A percentile compares a stretch with the other conserved stretches of the same genome.
Evolutionary conservation across 306 rosid species (phyloP).

Genomic region (Dryas alaskensis): DNA sequence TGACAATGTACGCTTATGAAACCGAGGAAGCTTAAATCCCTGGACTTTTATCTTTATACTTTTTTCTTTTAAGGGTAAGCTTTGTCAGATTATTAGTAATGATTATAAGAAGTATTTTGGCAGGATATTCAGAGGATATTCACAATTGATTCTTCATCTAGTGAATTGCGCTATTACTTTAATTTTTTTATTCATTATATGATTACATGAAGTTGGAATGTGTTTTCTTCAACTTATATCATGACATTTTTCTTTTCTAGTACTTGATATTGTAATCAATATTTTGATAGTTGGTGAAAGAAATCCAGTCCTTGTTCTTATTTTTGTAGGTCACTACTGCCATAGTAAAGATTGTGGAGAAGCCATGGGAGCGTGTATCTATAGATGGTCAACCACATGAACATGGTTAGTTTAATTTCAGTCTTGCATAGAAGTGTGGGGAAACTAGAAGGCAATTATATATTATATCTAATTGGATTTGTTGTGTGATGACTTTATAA

Average conservation of each 20-base stretch:
- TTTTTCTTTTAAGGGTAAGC: no score
- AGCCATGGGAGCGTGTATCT: constrained; percentile 86
- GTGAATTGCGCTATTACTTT: neutral
- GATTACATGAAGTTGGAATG: neutral
- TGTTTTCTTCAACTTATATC: constrained; percentile 13
- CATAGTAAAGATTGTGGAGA: constrained; percentile 74
- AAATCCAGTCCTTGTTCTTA: constrained; percentile 7
- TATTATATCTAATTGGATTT: neutral
- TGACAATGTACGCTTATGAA: no score
- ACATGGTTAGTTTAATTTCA: constrained; percentile 64
- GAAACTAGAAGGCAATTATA: neutral
- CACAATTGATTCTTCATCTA: neutral
- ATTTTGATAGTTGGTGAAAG: constrained; percentile 13
- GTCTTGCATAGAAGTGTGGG: neutral
- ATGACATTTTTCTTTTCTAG: neutral
- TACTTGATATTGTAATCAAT: neutral
- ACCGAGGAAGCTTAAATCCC: no score
- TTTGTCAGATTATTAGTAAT: no score
- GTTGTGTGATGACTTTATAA: neutral
- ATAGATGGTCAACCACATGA: constrained; percentile 73
- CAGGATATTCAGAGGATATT: neutral
- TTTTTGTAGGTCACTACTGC: constrained; percentile 69
- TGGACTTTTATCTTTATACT: no score
- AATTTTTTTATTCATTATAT: neutral
- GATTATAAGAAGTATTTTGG: neutral